Evolutionary conservation across 345 rosid species (phyloP).

Genomic region (Populus deltoides): DNA sequence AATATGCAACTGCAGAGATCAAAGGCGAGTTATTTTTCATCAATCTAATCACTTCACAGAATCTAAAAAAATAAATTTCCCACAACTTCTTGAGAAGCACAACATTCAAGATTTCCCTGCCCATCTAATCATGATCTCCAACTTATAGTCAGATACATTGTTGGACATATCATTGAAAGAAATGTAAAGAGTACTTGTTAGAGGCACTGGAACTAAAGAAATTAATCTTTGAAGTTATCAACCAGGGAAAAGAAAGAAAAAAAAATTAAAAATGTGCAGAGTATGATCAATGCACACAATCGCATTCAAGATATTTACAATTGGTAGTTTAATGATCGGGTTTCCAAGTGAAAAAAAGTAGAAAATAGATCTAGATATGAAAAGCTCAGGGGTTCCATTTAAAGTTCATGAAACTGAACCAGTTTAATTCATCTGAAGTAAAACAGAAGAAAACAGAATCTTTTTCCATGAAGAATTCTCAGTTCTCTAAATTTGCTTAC

Average conservation of each 20-base stretch:
- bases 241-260: background rate
- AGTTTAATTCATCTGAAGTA: background rate
- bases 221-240: background rate
- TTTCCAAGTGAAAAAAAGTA: background rate
- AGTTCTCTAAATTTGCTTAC: background rate
- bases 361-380: background rate
- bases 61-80: background rate
- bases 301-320: background rate
- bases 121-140: background rate
- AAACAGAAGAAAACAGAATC: background rate
- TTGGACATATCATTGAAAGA: background rate
- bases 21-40: constrained; percentile 3
- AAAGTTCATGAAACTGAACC: background rate
- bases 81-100: background rate
- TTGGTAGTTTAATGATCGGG: background rate
- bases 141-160: background rate
- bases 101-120: background rate
- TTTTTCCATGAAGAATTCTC: background rate
- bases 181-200: background rate
- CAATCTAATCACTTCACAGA: background rate
- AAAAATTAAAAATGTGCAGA: background rate
- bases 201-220: background rate
- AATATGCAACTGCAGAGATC: constrained; percentile 30
- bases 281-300: background rate
- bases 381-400: background rate